Evolutionary conservation across 2,329 filamentous ascomycete genomes (phyloP).

Genomic region (Reticulascus tulasneorum): DNA sequence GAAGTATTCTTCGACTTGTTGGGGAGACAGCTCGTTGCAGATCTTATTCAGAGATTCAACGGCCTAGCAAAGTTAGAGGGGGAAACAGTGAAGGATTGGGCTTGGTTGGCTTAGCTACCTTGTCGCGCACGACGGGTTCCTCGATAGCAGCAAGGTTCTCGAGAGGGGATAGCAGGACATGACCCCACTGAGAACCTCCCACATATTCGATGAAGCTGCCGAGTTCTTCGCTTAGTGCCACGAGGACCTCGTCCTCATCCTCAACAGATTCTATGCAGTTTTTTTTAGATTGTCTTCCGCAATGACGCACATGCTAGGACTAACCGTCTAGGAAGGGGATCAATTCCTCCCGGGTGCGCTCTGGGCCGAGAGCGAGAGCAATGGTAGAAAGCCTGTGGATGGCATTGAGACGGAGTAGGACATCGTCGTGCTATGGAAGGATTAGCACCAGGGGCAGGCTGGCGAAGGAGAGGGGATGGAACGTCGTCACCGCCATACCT

Average conservation of each 20-base stretch:
- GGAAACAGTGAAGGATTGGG: slow-evolving; percentile 7
- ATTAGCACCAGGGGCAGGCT: slow-evolving; percentile 20
- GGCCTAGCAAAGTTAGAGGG: slow-evolving; percentile 53
- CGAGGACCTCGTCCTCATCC: slow-evolving; percentile 97
- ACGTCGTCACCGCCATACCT: slow-evolving; percentile 56
- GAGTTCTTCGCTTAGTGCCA: slow-evolving; percentile 93
- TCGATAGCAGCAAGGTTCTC: slow-evolving; percentile 99
- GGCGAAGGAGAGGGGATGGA: slow-evolving; percentile 14
- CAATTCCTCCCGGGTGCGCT: slow-evolving; percentile 95
- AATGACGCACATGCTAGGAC: slow-evolving; percentile 27
- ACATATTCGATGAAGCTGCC: slow-evolving; percentile 97
- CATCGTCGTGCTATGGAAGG: slow-evolving; percentile 81
- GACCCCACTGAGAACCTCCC: slow-evolving; percentile 86
- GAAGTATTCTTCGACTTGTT: slow-evolving; percentile 96
- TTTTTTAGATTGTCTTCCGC: slow-evolving; percentile 15
- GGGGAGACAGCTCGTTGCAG: slow-evolving; percentile 82
- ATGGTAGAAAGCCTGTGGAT: slow-evolving; percentile 98
- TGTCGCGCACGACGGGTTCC: slow-evolving; percentile 94
- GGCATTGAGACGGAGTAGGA: slow-evolving; percentile 93
- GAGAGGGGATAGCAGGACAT: slow-evolving; percentile 92
- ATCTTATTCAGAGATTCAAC: slow-evolving; percentile 99
- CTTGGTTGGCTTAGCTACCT: too few species aligned
- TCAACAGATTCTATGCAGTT: slow-evolving; percentile 83
- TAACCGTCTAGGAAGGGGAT: slow-evolving; percentile 98
- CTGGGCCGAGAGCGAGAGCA: slow-evolving; percentile 89